Conservation (phyloP, 768 basidiomycete genomes). For the Lactarius evosmus region DNA sequence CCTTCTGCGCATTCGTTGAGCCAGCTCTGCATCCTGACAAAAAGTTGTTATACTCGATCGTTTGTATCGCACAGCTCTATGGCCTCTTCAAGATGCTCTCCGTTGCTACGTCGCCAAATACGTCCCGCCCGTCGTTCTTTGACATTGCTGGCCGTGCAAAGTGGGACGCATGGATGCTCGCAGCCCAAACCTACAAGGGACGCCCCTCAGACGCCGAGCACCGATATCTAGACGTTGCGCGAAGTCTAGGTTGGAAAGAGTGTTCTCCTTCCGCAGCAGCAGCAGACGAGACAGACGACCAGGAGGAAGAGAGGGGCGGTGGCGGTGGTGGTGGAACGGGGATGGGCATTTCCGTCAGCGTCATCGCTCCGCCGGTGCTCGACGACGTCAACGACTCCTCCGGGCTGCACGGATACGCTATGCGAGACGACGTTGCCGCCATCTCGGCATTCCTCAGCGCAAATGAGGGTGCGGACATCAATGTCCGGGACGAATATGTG, state of each 20-base stretch:
- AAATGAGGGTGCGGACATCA: slow-evolving; percentile 46
- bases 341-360: slow-evolving; percentile 63
- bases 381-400: slow-evolving; percentile 34
- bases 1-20: slow-evolving; percentile 29
- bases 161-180: slow-evolving; percentile 77
- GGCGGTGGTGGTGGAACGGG: slow-evolving; percentile 38
- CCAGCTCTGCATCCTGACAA: slow-evolving; percentile 23
- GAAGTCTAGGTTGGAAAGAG: slow-evolving; percentile 64
- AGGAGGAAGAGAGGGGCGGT: slow-evolving; percentile 13
- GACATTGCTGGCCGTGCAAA: slow-evolving; percentile 79
- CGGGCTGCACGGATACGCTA: slow-evolving; percentile 58
- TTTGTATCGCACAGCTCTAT: slow-evolving; percentile 56
- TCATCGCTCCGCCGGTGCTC: slow-evolving; percentile 42
- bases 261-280: slow-evolving; percentile 28
- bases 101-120: slow-evolving; percentile 50
- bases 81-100: slow-evolving; percentile 79
- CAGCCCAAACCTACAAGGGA: slow-evolving; percentile 48
- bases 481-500: slow-evolving; percentile 73
- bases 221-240: slow-evolving; percentile 68
- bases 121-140: slow-evolving; percentile 67
- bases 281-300: slow-evolving; percentile 31
- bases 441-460: slow-evolving; percentile 44
- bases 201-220: slow-evolving; percentile 49
- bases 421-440: slow-evolving; percentile 50
- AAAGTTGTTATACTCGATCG: slow-evolving; percentile 8